phyloP scores from a whole-genome alignment of 306 rosid genomes.

The Lagenaria siceraria region DNA sequence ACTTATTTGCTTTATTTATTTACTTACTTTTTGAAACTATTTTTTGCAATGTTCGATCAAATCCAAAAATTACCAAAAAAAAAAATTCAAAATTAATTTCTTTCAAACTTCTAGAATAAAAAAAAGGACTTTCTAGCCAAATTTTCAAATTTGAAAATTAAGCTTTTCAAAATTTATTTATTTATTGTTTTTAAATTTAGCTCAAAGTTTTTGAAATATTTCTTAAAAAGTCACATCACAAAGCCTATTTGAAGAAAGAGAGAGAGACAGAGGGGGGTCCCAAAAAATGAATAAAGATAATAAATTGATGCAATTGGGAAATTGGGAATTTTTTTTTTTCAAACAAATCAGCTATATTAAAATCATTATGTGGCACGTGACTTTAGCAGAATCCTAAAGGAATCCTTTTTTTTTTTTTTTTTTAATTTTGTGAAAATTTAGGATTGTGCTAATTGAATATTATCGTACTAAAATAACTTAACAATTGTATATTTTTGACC shows the following conservation, averaged over 20 bases:
- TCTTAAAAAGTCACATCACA: not conserved
- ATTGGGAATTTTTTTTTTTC: not conserved
- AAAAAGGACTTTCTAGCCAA: no score
- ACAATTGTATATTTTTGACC: not conserved
- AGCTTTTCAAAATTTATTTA: no score
- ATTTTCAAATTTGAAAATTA: no score
- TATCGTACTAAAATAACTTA: not conserved
- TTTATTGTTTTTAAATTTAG: no score
- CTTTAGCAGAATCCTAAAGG: not conserved
- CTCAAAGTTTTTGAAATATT: no score
- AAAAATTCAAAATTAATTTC: no score
- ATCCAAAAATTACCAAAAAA: no score
- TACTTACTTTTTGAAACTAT: no score
- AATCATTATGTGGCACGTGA: not conserved
- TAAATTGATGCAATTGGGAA: not conserved
- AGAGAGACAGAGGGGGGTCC: not conserved
- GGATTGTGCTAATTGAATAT: not conserved
- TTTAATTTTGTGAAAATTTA: not conserved
- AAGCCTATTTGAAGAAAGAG: not conserved
- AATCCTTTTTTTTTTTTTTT: not conserved
- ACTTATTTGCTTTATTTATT: no score
- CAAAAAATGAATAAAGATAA: not conserved
- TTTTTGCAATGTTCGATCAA: no score
- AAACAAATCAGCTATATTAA: not conserved
- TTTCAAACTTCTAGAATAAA: no score